phyloP scores from a whole-genome alignment of 306 rosid genomes.

The Morella rubra region DNA sequence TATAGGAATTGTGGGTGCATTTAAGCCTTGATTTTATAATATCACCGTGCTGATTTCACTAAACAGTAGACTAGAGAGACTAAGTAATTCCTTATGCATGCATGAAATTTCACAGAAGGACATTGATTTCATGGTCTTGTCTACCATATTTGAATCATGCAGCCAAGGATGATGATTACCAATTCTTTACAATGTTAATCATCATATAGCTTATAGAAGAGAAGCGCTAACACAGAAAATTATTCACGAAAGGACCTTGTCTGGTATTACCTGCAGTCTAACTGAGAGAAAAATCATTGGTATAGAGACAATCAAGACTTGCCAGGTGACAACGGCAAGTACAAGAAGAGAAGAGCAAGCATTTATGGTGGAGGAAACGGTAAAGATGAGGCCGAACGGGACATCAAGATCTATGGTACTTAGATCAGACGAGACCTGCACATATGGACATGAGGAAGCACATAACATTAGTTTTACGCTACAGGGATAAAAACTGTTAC shows the following conservation, averaged over 20 bases:
- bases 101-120: no score
- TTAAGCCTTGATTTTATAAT: background rate
- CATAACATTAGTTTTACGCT: conserved; percentile 12
- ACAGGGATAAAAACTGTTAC: background rate
- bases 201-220: background rate
- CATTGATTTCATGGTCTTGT: no score
- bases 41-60: background rate
- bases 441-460: background rate
- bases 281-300: conserved; percentile 42
- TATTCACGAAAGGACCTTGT: background rate
- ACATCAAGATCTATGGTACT: conserved; percentile 55
- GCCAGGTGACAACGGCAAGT: conserved; percentile 54
- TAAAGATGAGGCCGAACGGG: conserved; percentile 25
- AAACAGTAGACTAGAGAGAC: background rate
- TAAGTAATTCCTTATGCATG: no score
- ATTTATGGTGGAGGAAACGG: conserved; percentile 23
- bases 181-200: background rate
- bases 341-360: conserved; percentile 34
- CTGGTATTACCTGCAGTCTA: conserved; percentile 44
- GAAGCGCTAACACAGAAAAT: background rate
- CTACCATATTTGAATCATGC: background rate
- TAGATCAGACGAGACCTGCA: conserved; percentile 55
- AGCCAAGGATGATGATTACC: background rate
- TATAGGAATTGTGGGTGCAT: no score
- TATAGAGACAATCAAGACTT: conserved; percentile 43